Base-by-base conservation (phyloP, 2,329 filamentous ascomycete species). In the Ceratocystis albifundus region DNA sequence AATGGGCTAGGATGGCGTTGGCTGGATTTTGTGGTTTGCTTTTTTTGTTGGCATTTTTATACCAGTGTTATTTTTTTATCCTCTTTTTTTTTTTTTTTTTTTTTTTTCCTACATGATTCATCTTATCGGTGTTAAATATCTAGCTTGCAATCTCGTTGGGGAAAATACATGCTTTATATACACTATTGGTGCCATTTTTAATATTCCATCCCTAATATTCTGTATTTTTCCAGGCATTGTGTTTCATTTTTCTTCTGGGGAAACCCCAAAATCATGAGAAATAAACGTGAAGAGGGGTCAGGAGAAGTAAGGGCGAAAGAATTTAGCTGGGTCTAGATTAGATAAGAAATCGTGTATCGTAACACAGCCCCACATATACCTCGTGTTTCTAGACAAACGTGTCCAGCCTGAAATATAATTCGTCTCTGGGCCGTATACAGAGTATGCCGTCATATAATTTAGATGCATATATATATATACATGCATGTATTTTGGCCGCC, bases 1-100 rank as follows among this genome's bases (percentile, higher is more conserved):
- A 61, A 61, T 61, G 64, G 64, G 32, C 30, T 25, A 30, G 55
- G 30, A 65, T 32, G 64, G 64, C 55, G 64, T 65, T 65, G 64
- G 64, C 25, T 25, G 57, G 55, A 30, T 57, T 65, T 62, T 45
- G n/a, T 48, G 55, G 36, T 65, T 45, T 45, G 46, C 44, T 44
- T 41, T 20, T 17, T 30, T 46, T 50, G n/a, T 50, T 32, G 32
- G 59, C 59, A 62, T 41, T 62, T 45, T 62, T 20, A 62, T 62
- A 62, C 59, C 32, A 32, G 59, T 36, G 59, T 41, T 41, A 12
- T 59, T 46, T 6, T 2, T 61, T 65, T 57, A 44, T 44, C 15
- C 28, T 25, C 30, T 15, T 48, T 45, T 45, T 59, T 46, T 6
- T 2, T 61, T 65, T 57, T 55, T 44, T 7, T n/a, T 25, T 20